A percentile compares a stretch with the other conserved stretches of the same genome.
Conservation (phyloP, 148 eudicot species). For the Polygonum maritimum region DNA sequence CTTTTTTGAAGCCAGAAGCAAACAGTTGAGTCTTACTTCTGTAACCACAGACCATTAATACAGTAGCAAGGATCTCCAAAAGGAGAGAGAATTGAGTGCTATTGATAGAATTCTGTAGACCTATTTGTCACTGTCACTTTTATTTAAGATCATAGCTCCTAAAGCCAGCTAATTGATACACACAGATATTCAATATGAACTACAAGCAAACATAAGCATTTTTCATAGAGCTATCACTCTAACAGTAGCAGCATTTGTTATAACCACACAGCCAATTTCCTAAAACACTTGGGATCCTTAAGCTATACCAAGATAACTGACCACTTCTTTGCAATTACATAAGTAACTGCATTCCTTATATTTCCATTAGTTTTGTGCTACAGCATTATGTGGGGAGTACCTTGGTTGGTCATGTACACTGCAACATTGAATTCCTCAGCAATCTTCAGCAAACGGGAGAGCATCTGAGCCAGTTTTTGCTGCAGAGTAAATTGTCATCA, state of each 20-base stretch:
- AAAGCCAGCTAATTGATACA: not conserved
- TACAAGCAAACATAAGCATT: not conserved
- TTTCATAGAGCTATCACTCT: not conserved
- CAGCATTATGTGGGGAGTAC: constrained; percentile 17
- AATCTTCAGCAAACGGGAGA: constrained; percentile 74
- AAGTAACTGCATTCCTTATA: not conserved
- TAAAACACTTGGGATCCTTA: too few species aligned
- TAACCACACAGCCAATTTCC: too few species aligned
- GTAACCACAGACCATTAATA: not conserved
- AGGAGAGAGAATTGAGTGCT: too few species aligned
- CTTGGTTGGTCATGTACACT: constrained; percentile 83
- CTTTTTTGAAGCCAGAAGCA: too few species aligned
- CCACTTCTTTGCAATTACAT: not conserved
- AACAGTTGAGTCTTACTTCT: not conserved
- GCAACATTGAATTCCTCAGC: constrained; percentile 93
- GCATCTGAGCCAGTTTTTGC: constrained; percentile 98
- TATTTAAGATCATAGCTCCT: not conserved
- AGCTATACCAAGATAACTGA: not conserved
- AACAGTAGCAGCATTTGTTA: not conserved
- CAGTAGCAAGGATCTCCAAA: not conserved
- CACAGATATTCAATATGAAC: not conserved
- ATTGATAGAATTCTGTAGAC: not conserved
- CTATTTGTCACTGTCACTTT: not conserved
- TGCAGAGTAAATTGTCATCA: constrained; percentile 22
- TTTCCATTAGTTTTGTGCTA: not conserved